These are phyloP conservation scores for Chrysopogon serrulatus DNA, from an alignment of 176 grass and related monocot species.

Conservation along the genomic window DNA sequence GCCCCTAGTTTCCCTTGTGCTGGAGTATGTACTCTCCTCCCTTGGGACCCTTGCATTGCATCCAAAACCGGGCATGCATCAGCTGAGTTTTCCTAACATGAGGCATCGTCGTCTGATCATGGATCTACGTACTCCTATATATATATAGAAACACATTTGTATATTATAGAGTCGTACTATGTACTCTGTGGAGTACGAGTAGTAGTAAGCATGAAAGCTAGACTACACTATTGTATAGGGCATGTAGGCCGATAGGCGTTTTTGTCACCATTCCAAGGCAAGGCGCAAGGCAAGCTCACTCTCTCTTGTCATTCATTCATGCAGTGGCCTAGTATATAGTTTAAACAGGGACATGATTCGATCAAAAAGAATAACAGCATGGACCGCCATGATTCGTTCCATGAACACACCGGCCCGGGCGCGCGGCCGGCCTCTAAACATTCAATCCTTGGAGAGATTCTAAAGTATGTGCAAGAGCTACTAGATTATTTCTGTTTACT, in stretches of 20 bases:
- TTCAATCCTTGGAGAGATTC: no score
- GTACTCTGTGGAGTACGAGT: no score
- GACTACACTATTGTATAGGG: not conserved
- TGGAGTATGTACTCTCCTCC: not conserved
- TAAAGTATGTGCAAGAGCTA: no score
- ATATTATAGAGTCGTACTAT: no score
- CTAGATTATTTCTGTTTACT: no score
- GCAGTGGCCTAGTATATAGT: not conserved
- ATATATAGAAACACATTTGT: no score
- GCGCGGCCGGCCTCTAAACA: no score
- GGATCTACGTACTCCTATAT: no score
- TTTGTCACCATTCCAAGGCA: not conserved
- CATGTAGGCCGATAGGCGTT: not conserved
- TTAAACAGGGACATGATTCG: not conserved
- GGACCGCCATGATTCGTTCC: not conserved
- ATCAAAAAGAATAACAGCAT: not conserved
- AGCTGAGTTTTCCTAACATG: not conserved
- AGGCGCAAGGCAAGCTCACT: not conserved
- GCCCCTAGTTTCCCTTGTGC: constrained; percentile 27
- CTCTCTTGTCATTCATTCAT: not conserved
- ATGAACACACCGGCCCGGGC: no score
- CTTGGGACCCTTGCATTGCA: not conserved
- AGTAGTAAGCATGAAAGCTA: no score
- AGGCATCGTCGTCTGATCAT: not conserved
- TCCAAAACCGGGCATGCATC: constrained; percentile 15